Evolutionary conservation across 306 rosid genomes (phyloP).

Genomic region (Vicia villosa): DNA sequence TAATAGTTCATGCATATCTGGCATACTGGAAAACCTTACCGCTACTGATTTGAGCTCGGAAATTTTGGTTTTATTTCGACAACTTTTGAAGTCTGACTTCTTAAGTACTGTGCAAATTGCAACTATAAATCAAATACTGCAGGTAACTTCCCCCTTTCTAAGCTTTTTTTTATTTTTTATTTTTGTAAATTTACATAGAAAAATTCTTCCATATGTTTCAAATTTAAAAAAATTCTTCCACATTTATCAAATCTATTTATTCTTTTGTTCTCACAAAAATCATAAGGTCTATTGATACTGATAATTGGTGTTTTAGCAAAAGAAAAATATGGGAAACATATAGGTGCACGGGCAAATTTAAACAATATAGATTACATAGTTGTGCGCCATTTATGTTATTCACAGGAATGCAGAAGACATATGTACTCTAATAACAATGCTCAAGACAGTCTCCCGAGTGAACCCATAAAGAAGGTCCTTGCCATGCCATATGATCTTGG

Average conservation of each 20-base stretch:
- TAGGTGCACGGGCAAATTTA: not conserved
- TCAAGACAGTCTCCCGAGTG: slow-evolving; percentile 39
- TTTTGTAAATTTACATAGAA: slow-evolving; percentile 11
- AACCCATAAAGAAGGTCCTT: slow-evolving; percentile 43
- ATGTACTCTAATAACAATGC: slow-evolving; percentile 47
- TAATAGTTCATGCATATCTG: slow-evolving; percentile 65
- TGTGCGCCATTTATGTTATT: slow-evolving; percentile 31
- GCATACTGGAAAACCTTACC: slow-evolving; percentile 62
- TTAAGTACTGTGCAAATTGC: slow-evolving; percentile 63
- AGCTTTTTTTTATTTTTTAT: slow-evolving; percentile 13
- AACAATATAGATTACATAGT: slow-evolving; percentile 1
- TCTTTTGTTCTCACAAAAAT: not conserved
- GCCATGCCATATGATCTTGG: slow-evolving; percentile 45
- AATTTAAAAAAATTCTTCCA: too few relatives aligned
- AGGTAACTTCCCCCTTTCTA: slow-evolving; percentile 49
- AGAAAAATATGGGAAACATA: not conserved
- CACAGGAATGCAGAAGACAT: slow-evolving; percentile 73
- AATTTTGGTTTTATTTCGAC: slow-evolving; percentile 63
- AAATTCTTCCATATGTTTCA: not conserved
- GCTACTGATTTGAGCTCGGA: slow-evolving; percentile 58
- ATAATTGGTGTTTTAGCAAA: not conserved
- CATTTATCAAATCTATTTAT: too few relatives aligned
- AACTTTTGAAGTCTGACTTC: slow-evolving; percentile 55
- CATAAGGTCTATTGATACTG: slow-evolving; percentile 7
- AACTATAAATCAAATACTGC: slow-evolving; percentile 58